Base-by-base conservation (phyloP, 2,329 filamentous ascomycete species). In the Aspergillus sp. region DNA sequence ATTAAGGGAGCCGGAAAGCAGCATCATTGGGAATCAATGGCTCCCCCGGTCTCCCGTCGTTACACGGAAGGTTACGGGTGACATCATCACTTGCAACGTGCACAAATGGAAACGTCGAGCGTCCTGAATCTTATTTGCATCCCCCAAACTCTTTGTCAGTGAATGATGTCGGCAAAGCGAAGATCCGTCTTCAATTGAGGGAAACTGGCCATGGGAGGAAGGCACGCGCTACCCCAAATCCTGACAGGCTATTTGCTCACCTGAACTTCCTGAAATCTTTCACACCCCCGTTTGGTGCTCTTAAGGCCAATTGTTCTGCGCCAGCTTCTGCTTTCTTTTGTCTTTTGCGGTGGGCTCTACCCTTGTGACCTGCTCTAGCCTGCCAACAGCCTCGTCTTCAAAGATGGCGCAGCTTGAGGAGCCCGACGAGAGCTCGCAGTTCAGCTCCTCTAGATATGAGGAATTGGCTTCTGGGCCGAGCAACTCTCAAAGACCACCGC, bases 401-500 rank as follows among this genome's bases (percentile, higher is more conserved):
- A 36, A 59, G 10, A 67, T 67, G 65, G 58, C 62, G 21, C 55
- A 49, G 25, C 36, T 23, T 19, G 59, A 58, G 19, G 51, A 61
- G 41, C 28, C 25, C 28, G 55, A 23, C 48, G 48, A 47, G 23
- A 58, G 58, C 39, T 61, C 58, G 15, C 57, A 54, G 38, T 49
- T 59, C n/a, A 68, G 54, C 47, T 66, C 66, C 32, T 58, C 57
- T 13, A 30, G 62, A 8, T 57, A 63, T 5, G 62, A 68, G 51
- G 60, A 51, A 23, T 60, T 65, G 23, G 47, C 54, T 4, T 23
- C 53, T 15, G 55, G 54, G 5, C 62, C 57, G 21, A 55, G 53
- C 23, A 65, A 57, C 39, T 63, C 57, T n/a, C 68, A 65, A 32
- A 59, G 64, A 21, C 49, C 63, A 2, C 62, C 65, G 23, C 62